Base-by-base conservation (phyloP, 2,329 filamentous ascomycete genomes). In the Sphaerulina musiva region DNA sequence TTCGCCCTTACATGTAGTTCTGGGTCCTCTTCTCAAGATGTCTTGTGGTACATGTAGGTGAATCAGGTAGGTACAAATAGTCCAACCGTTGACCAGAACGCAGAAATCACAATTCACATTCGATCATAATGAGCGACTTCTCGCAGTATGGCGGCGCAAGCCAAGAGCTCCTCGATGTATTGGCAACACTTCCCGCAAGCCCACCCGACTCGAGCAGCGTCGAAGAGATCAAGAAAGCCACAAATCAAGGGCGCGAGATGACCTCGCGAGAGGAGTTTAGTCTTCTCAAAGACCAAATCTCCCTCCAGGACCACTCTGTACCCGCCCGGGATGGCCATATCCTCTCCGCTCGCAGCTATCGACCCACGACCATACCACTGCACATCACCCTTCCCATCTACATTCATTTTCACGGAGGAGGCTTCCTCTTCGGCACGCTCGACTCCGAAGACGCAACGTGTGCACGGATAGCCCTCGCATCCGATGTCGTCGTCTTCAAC, bases 341-440 rank as follows among this genome's bases (percentile, higher is more conserved):
- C 1, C 68, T 80, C 26, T 69, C 75, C 61, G 75, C 71, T 7
- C 72, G 78, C 32, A 76, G 62, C 46, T 80, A 80, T 59, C 73
- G 75, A 6, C 72, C 77, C 0, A 55, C 32, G n/a, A 39, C 31
- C 63, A 6, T 63, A 65, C 54, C 69, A 7, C 31, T 62, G 29
- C 62, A 69, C 8, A 68, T 70, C 41, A 63, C 58, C 5, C 68
- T 81, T 0, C 79, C 80, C 0, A 56, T 59, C 36, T 64, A 59
- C 51, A 66, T 81, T 0, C 76, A 79, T 57, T 65, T 80, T 1
- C 80, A 81, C 57, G 80, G 80, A 3, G 80, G 79, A 2, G 80
- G 79, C 0, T 84, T 79, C 54, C 59, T 81, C 7, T 77, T 79
- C n/a, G 81, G 81, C 1, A 78, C 75, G 0, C 61, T 83, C 2